Conservation (phyloP, 441 rosid genomes). For the Eruca vesicaria region DNA sequence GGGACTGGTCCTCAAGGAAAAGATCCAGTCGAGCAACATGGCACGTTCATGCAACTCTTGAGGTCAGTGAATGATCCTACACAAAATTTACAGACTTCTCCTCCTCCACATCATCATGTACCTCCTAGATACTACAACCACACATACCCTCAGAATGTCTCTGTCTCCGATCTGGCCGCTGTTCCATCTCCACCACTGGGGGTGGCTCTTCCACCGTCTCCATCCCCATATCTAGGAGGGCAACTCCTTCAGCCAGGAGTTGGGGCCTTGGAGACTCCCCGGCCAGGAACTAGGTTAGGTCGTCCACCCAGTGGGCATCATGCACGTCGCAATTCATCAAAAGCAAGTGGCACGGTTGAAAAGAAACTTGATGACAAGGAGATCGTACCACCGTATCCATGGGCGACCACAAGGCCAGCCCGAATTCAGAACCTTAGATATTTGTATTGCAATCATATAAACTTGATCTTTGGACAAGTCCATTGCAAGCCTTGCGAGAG, state of each 20-base stretch:
- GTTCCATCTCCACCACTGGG: background rate
- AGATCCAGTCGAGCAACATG: background rate
- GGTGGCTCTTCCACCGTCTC: background rate
- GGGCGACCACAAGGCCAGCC: constrained; percentile 63
- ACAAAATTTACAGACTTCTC: background rate
- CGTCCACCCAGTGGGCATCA: constrained; percentile 27
- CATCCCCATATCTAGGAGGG: background rate
- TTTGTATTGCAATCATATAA: constrained; percentile 35
- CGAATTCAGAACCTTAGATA: constrained; percentile 35
- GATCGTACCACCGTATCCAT: constrained; percentile 49
- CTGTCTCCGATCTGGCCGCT: background rate
- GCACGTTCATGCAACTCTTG: constrained; percentile 1
- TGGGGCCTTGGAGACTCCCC: background rate
- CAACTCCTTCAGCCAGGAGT: background rate
- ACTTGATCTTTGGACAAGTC: constrained; percentile 44
- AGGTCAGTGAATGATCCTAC: background rate
- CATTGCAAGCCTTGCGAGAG: constrained; percentile 61
- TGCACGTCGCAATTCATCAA: constrained; percentile 31
- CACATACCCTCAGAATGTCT: background rate
- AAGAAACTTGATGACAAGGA: constrained; percentile 10
- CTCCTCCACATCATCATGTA: background rate
- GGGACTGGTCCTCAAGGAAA: background rate
- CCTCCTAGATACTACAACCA: background rate
- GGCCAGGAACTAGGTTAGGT: constrained; percentile 4
- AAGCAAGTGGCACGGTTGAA: background rate